phyloP scores from a whole-genome alignment of 2,329 filamentous ascomycete species.

The Neofusicoccum ribis region DNA sequence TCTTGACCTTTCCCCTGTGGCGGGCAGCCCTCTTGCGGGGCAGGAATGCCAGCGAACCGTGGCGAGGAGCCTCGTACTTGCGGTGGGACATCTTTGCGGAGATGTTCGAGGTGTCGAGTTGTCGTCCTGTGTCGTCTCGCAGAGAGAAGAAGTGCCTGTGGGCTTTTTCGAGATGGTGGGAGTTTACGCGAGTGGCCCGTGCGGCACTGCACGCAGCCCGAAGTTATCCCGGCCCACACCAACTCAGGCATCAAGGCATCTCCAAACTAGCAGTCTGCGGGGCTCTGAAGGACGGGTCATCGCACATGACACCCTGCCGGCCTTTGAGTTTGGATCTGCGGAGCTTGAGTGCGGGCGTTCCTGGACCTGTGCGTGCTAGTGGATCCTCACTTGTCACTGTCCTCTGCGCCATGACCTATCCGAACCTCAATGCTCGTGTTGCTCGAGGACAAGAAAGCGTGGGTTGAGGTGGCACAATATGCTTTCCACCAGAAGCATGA shows the following conservation, averaged over 20 bases:
- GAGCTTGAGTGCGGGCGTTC: neutral
- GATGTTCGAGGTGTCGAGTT: slow-evolving; percentile 4
- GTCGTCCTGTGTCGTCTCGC: slow-evolving; percentile 19
- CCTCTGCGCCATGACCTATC: neutral
- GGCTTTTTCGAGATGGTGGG: slow-evolving; percentile 16
- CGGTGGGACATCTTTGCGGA: slow-evolving; percentile 54
- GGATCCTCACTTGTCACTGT: neutral
- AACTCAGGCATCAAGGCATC: neutral
- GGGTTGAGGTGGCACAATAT: neutral
- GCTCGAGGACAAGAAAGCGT: neutral
- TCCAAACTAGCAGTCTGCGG: neutral
- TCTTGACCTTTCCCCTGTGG: slow-evolving; percentile 98
- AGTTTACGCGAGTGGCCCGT: slow-evolving; percentile 11
- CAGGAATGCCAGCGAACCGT: slow-evolving; percentile 69
- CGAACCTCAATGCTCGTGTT: neutral
- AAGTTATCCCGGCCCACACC: neutral
- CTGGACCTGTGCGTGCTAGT: neutral
- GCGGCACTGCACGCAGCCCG: neutral
- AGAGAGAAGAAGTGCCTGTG: slow-evolving; percentile 2
- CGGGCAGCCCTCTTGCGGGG: slow-evolving; percentile 82
- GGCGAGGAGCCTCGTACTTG: slow-evolving; percentile 85
- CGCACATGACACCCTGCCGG: neutral
- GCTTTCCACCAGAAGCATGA: too few relatives aligned
- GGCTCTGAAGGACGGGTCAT: neutral
- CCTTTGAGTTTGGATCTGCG: neutral